Base-by-base conservation (phyloP, 371 early-diverging fungal species). In the Mucor saturninus region DNA sequence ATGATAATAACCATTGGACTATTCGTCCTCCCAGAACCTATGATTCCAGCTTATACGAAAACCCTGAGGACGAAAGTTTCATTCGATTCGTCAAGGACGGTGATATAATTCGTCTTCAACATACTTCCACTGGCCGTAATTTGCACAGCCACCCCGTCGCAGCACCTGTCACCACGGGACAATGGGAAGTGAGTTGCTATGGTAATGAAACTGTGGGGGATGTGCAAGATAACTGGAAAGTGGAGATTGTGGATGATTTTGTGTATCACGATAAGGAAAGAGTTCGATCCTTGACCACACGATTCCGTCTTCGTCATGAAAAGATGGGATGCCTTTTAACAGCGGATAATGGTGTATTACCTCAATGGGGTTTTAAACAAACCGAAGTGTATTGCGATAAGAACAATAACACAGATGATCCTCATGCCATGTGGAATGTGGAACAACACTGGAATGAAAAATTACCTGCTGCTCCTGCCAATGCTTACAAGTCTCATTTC, bases 281-380 rank as follows among this genome's bases (percentile, higher is more conserved):
- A 14, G 67, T 93, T 42, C 73, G 85, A 51, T 86, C 98, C 0
- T 78, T 99, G 35, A 89, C 95, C 2, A 97, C 99, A 0, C 87
- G 83, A 13, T 92, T 99, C 74, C 89, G 94, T 13, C 79, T 99
- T 56, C 86, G 91, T 32, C 97, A 99, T 74, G 76, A 74, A 7
- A 64, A 71, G 32, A 75, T 87, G 37, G 91, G 91, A n/a, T 98
- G 98, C 71, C 88, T 94, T 38, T 79, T 99, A 56, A 75, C 85
- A 4, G 88, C 93, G 9, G 84, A 90, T 46, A 88, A 89, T 38
- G 87, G 86, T 21, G 87, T 86, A 30, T 86, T 98, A 42, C 99
- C 99, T 3, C 88, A 93, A 63, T 99, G 99, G 99, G 99, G 99
- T 11, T 98, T 95, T 84, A 89, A 91, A 62, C 99, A 99, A 77